Base-by-base conservation (phyloP, 2,329 filamentous ascomycete species). In the Pseudogymnoascus sp. region DNA sequence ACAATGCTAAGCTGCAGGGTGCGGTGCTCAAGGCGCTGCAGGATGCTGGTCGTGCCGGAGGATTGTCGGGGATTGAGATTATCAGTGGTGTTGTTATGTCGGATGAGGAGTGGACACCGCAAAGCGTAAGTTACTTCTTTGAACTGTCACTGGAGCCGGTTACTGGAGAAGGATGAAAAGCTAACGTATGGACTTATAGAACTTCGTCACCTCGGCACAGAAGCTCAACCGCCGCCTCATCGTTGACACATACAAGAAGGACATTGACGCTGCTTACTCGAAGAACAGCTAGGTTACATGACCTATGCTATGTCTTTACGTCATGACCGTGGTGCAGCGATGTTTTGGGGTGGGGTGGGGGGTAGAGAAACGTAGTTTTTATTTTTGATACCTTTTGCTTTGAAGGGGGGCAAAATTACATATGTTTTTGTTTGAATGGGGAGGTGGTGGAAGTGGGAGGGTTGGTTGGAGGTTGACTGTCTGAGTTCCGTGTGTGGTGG, bases 71-170 rank as follows among this genome's bases (percentile, higher is more conserved):
- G 8, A 86, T 93, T 62, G 90, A 95, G 79, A 85, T 87, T 66
- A 81, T 96, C 47, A 81, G 84, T 26, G 89, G 87, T 60, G 87
- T 95, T 23, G 88, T 93, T 31, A 74, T 96, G 64, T 86, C 87
- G 0, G 89, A 93, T 68, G 91, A 93, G 73, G 91, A 96, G 76
- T 96, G 91, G 91, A 93, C 88, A 63, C 89, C 91, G 62, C 83
- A 86, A 65, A 95, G 87, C 73, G 90, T 93, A 79, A 87, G 89
- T 83, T 44, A 44, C 5, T 10, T 11, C 10, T 31, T n/a, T 35
- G 15, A 57, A 33, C 63, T 64, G 5, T 26, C 74, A 75, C 75
- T 77, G 57, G 75, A 75, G 65, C 73, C 70, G 71, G 76, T 73
- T 38, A 31, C 23, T 33, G 7, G 8, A 23, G 15, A 13, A 33